Conservation (phyloP, 73 alveolate genomes). For the Uronychia binucleata region DNA sequence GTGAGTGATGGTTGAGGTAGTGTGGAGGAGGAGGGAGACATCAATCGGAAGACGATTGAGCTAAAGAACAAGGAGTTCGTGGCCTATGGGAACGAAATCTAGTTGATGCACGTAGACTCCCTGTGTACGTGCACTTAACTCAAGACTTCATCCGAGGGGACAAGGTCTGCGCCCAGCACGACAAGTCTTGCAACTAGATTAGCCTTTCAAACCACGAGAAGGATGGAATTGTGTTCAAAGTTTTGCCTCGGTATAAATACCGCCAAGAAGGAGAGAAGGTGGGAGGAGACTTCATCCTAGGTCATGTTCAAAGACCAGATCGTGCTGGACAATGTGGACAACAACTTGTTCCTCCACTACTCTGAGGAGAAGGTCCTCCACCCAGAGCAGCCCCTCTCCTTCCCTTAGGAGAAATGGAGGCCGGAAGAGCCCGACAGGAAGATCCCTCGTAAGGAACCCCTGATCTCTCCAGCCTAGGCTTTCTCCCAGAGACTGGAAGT, state of each 20-base stretch:
- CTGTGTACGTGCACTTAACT: constrained; percentile 1
- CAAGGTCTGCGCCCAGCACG: constrained; percentile 38
- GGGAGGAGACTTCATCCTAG: constrained; percentile 8
- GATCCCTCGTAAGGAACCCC: not conserved
- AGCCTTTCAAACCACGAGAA: constrained; percentile 24
- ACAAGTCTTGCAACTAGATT: constrained; percentile 39
- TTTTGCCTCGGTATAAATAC: constrained; percentile 62
- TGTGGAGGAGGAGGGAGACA: too few relatives aligned
- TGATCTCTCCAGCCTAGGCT: constrained; percentile 13
- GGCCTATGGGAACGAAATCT: constrained; percentile 39
- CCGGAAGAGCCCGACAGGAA: constrained; percentile 51
- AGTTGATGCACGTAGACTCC: constrained; percentile 29
- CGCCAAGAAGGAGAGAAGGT: constrained; percentile 71
- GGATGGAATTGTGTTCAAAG: constrained; percentile 32
- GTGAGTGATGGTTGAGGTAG: too few relatives aligned
- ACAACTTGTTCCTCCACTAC: constrained; percentile 46
- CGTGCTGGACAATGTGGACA: constrained; percentile 32
- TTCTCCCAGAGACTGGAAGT: constrained; percentile 3
- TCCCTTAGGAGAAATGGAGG: constrained; percentile 38
- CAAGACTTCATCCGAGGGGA: constrained; percentile 28
- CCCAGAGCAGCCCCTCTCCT: constrained; percentile 8
- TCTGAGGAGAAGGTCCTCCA: constrained; percentile 9
- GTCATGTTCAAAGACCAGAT: constrained; percentile 58
- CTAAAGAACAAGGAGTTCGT: constrained; percentile 30
- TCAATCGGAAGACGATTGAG: constrained; percentile 11